Percentiles rank a stretch among this genome's conserved stretches.
These are phyloP conservation scores for Tetradesmus obliquus DNA, from an alignment of 139 green algal species.

Conservation along the genomic window DNA sequence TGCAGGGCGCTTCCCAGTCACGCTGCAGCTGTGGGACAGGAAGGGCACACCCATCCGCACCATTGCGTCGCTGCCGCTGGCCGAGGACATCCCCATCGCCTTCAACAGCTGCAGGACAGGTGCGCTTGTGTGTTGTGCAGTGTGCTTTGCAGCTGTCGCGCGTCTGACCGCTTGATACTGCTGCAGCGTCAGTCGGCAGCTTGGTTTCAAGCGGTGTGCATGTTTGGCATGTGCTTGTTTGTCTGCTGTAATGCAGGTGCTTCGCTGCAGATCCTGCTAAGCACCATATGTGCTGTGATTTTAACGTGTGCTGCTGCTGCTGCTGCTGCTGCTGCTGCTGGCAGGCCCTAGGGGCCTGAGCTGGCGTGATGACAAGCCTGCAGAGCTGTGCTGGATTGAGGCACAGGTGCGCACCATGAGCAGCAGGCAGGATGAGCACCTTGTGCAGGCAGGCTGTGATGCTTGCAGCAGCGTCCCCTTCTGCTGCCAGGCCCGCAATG, in stretches of 20 bases:
- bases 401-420: slow-evolving; percentile 69
- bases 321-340: not conserved
- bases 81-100: slow-evolving; percentile 95
- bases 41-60: slow-evolving; percentile 67
- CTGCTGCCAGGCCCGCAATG: too few species aligned
- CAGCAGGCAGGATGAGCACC: not conserved
- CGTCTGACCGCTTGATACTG: not conserved
- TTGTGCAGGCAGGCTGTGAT: too few species aligned
- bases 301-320: not conserved
- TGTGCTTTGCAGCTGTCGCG: not conserved
- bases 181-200: too few species aligned
- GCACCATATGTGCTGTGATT: too few species aligned
- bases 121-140: not conserved
- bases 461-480: too few species aligned
- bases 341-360: slow-evolving; percentile 83
- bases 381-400: slow-evolving; percentile 90
- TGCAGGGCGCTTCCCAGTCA: slow-evolving; percentile 92
- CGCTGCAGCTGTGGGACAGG: slow-evolving; percentile 50
- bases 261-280: too few species aligned
- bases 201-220: too few species aligned
- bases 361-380: slow-evolving; percentile 90
- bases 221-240: too few species aligned
- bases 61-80: slow-evolving; percentile 89
- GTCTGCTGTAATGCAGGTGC: too few species aligned
- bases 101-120: slow-evolving; percentile 80